Evolutionary conservation across 2,329 filamentous ascomycete species (phyloP), one percentile per base, ranked within the genome.

Genomic region (Pseudopithomyces maydicus): DNA sequence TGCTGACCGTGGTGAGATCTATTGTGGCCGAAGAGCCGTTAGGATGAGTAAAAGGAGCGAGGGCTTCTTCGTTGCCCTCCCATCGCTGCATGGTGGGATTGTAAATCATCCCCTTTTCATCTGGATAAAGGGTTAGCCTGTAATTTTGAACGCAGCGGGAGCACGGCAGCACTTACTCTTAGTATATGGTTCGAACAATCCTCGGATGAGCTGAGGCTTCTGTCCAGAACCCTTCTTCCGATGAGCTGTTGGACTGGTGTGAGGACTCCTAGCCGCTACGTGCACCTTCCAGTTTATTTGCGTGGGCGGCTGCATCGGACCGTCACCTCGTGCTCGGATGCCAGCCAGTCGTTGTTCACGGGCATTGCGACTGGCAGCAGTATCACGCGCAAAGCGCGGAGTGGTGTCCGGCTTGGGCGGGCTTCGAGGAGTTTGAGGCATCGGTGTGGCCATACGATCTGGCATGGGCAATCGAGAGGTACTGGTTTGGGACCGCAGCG

Each of bases 71-170:
- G 68, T 99, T 99, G 51, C 95, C 95, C 81, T 99, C 95, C 95
- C 95, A 99, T 48, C 88, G 85, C 70, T 88, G 95, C 8, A 91
- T 90, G 26, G 84, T 81, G 6, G 95, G 91, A 70, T 99, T 98
- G 74, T 97, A 99, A 53, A 87, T 89, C 95, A 99, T 99, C 62
- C 94, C 95, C 76, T 97, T 95, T 58, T 97, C 85, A 70, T 88
- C 91, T 94, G 66, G 39, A 53, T 46, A 17, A 2, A 26, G 2
- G 23, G 55, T 66, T 63, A 67, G 59, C 46, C 20, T 51, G 59
- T 64, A 52, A 63, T 55, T 52, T n/a, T n/a, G n/a, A 43, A 32
- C 54, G 44, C 29, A 17, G 19, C 12, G 11, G 26, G 46, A 26
- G 61, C 46, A 48, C 47, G 23, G 44, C 50, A 35, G 14, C 29